phyloP scores from a whole-genome alignment of 2,329 filamentous ascomycete species.

The Fusarium irregulare region DNA sequence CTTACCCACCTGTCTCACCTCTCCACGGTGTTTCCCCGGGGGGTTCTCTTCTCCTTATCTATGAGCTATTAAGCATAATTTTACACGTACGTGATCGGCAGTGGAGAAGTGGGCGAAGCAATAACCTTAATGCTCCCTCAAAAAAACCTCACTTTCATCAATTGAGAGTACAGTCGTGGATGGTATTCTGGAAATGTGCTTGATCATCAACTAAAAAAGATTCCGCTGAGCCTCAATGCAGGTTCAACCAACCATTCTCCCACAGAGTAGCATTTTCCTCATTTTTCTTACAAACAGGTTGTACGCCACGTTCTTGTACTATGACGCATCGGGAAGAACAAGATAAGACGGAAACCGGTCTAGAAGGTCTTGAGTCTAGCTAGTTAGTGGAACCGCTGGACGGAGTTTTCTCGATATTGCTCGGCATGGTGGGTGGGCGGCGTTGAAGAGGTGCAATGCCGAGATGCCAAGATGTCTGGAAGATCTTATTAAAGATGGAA shows the following conservation, averaged over 20 bases:
- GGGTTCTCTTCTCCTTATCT: conserved; percentile 11
- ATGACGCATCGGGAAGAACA: background rate
- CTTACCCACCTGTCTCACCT: conserved; percentile 1
- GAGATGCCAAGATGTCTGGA: background rate
- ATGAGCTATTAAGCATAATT: conserved; percentile 34
- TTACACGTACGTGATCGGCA: conserved; percentile 5
- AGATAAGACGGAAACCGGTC: conserved; percentile 16
- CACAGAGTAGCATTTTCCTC: conserved; percentile 1
- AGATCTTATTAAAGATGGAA: background rate
- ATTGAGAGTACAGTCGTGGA: background rate
- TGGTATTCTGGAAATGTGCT: background rate
- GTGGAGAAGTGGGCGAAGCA: conserved; percentile 16
- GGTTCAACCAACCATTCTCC: background rate
- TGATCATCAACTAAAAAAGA: background rate
- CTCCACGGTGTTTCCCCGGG: conserved; percentile 2
- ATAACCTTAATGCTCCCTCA: conserved; percentile 15
- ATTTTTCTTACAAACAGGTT: background rate
- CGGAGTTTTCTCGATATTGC: conserved; percentile 29
- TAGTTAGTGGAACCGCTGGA: conserved; percentile 18
- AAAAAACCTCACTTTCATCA: background rate
- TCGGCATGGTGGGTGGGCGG: conserved; percentile 24
- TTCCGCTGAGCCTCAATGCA: conserved; percentile 24
- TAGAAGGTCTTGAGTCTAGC: conserved; percentile 9
- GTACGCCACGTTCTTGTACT: background rate
- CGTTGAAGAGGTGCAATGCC: background rate